Base-by-base conservation (phyloP, 2,329 filamentous ascomycete species). In the Alternaria sp. region DNA sequence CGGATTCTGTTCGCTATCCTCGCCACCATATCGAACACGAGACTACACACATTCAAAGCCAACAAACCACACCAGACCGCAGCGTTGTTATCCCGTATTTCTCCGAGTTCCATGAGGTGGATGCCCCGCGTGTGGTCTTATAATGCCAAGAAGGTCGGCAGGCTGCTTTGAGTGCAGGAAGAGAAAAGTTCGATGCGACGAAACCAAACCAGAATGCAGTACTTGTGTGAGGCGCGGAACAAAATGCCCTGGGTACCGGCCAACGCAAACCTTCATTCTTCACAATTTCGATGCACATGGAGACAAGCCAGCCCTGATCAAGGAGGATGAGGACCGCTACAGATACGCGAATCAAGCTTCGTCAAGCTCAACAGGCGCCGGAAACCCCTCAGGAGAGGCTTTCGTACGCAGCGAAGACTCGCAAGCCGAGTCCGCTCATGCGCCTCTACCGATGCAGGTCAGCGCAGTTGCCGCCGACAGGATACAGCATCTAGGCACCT, bases 141-240 rank as follows among this genome's bases (percentile, higher is more conserved):
- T 62, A 26, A 77, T 77, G 74, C 74, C 74, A 37, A 77, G 76
- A 56, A 69, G 74, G 56, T 75, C 72, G 29, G 63, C 68, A 34
- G 74, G 74, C 37, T 77, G 74, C 63, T 77, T 77, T 57, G 70
- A 72, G 58, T 77, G 74, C 60, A 72, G 74, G 62, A 72, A 73
- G 64, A 71, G 74, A 31, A 77, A 77, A 53, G 74, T 77, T 28
- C 67, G 74, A 42, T 77, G 74, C 59, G 74, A 77, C 53, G 74
- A 76, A 54, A 58, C 69, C 33, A 74, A 70, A 50, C 74, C 74
- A 33, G 74, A 77, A 56, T 77, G 74, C 60, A 72, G 68, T 40
- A 74, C 62, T 5, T 77, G 74, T 51, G 31, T 74, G 48, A 68
- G 72, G 44, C 67, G 74, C 23, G 73, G 74, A 41, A 74, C 69